Conservation (phyloP, 176 grass and related monocot species). For the Metroxylon sagu region DNA sequence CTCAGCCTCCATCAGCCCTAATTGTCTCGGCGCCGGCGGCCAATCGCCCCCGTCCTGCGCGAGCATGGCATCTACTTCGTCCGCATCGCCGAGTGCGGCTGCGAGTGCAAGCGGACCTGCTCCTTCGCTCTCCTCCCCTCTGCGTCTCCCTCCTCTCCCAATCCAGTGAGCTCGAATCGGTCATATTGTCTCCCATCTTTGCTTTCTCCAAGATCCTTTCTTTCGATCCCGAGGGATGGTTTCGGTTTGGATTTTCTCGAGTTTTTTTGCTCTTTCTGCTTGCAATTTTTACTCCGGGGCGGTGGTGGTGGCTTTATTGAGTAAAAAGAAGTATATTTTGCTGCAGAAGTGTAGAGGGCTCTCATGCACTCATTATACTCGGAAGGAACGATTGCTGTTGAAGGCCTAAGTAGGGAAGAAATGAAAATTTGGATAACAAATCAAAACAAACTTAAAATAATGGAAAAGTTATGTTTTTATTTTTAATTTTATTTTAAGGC, state of each 20-base stretch:
- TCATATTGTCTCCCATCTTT: constrained; percentile 29
- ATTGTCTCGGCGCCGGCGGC: constrained; percentile 32
- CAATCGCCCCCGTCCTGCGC: not conserved
- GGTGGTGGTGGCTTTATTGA: constrained; percentile 43
- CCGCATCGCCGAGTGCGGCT: constrained; percentile 76
- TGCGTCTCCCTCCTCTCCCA: constrained; percentile 55
- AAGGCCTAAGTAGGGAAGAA: no score
- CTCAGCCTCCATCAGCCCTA: constrained; percentile 54
- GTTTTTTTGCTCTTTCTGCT: not conserved
- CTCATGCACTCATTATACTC: no score
- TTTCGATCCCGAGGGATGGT: no score
- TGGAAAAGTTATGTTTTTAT: no score
- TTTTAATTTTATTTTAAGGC: no score
- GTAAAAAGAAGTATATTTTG: no score
- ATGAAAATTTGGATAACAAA: no score
- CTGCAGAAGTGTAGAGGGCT: no score
- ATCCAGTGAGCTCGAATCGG: constrained; percentile 57
- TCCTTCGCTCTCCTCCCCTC: constrained; percentile 70
- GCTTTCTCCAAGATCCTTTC: not conserved
- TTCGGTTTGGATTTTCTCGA: not conserved
- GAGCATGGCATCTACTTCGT: constrained; percentile 73
- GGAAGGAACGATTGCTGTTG: no score
- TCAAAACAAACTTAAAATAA: no score
- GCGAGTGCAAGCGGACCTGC: constrained; percentile 88
- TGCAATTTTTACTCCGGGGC: constrained; percentile 54